Evolutionary conservation across 495 filamentous ascomycete genomes (phyloP), one percentile per base, ranked within the genome.

Genomic region (Oleoguttula mirabilis): DNA sequence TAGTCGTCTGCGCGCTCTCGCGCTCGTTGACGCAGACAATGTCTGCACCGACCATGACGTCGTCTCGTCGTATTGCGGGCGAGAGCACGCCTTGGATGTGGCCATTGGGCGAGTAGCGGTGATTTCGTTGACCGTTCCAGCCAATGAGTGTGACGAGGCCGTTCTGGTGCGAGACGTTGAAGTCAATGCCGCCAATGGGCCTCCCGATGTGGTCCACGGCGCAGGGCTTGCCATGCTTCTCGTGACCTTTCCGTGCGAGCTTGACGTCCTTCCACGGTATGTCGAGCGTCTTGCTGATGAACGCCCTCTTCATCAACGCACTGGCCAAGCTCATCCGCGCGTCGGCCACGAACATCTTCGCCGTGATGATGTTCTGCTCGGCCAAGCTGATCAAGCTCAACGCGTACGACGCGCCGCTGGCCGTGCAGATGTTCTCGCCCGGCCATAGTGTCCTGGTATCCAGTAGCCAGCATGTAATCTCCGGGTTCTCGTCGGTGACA

Each of bases 131-230:
- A 10, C 45, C 45, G 23, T 48, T 36, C 36, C 56, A 55, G 25
- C 75, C 78, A 3, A 74, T 69, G 3, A 84, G 54, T 4, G 72
- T 70, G 8, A 88, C 84, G 10, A 94, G 60, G 0, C 82, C 83
- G 11, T 79, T 81, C 58, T 94, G 87, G 56, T 94, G 87, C 39
- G 75, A 82, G 41, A 94, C 81, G 57, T 94, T 94, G 71, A 94
- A 94, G 41, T 81, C 72, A 14, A 88, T 66, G 19, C 62, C 60
- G 14, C 31, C 39, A 34, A 49, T 48, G 5, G 51, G 36, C 10
- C 40, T 32, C 10, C 44, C 41, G 17, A 31, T 23, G 4, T 41
- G 30, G 27, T 55, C 48, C 7, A 50, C 45, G 35, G 66, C 79
- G 51, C 69, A 78, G 6, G 86, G 86, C 47, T 79, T 94, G 52